Percentiles rank a stretch among this genome's conserved stretches.
Evolutionary conservation across 2,329 filamentous ascomycete species (phyloP).

Genomic region (Stachybotrys chartarum): DNA sequence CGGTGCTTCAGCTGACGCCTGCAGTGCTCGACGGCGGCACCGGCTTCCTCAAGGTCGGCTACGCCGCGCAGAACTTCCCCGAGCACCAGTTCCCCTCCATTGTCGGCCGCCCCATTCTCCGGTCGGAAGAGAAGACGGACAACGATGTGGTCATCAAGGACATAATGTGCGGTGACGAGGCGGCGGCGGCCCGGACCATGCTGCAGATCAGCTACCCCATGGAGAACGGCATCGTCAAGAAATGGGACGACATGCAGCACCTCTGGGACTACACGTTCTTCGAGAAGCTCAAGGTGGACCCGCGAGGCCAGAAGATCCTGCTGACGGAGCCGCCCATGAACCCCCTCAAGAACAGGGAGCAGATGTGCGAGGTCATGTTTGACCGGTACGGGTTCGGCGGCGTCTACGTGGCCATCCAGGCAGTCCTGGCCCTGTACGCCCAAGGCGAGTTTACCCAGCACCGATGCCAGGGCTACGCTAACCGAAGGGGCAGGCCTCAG

Average conservation of each 20-base stretch:
- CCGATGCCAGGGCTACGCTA: not conserved
- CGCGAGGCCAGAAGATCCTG: constrained; percentile 89
- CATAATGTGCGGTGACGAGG: constrained; percentile 99
- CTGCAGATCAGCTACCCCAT: constrained; percentile 98
- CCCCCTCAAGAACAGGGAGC: constrained; percentile 89
- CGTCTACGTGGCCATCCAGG: constrained; percentile 97
- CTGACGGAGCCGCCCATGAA: constrained; percentile 98
- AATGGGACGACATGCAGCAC: constrained; percentile 99
- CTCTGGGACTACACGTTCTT: constrained; percentile 98
- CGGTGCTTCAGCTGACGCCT: constrained; percentile 12
- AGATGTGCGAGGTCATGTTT: constrained; percentile 99
- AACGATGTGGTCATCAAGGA: constrained; percentile 73
- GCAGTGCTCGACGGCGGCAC: constrained; percentile 98
- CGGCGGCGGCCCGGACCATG: constrained; percentile 91
- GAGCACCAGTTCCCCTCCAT: constrained; percentile 98
- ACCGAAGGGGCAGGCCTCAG: constrained; percentile 55
- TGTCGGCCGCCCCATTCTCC: constrained; percentile 93
- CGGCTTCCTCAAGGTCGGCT: constrained; percentile 98
- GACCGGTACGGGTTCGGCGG: constrained; percentile 94
- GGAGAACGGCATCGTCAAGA: constrained; percentile 99
- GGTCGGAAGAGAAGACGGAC: constrained; percentile 76
- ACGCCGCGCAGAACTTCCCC: constrained; percentile 98
- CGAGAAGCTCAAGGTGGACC: constrained; percentile 93
- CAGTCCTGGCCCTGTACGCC: constrained; percentile 90
- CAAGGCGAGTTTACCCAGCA: constrained; percentile 57